These are phyloP conservation scores for Eremomyces bilateralis DNA, from an alignment of 495 filamentous ascomycete species.

Conservation along the genomic window DNA sequence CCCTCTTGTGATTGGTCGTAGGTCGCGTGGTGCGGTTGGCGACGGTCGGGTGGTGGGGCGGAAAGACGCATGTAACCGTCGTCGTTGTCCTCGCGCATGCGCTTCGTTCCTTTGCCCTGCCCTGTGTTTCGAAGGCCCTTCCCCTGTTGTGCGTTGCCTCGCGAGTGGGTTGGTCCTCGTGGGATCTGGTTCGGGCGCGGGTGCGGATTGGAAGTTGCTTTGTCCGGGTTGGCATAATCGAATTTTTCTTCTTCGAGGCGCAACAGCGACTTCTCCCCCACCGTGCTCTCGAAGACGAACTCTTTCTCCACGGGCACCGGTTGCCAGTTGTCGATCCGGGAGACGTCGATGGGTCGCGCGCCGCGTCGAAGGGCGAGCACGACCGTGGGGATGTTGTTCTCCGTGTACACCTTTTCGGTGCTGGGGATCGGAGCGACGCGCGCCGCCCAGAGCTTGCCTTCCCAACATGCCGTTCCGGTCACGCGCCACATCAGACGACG, in stretches of 20 bases:
- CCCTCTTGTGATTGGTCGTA: too few species aligned
- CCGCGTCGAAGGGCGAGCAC: slow-evolving; percentile 29
- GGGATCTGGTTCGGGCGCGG: slow-evolving; percentile 23
- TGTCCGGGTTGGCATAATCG: slow-evolving; percentile 29
- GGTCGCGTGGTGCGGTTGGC: too few species aligned
- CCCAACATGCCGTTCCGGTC: slow-evolving; percentile 45
- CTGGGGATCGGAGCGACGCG: slow-evolving; percentile 48
- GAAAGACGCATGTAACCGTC: neutral
- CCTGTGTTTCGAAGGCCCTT: neutral
- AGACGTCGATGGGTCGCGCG: slow-evolving; percentile 56
- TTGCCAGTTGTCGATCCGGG: slow-evolving; percentile 69
- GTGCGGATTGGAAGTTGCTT: slow-evolving; percentile 31
- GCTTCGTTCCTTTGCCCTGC: neutral
- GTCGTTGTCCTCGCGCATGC: neutral
- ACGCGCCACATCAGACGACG: slow-evolving; percentile 66
- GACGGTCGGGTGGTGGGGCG: too few species aligned
- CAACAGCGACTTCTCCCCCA: slow-evolving; percentile 71
- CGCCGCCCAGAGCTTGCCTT: slow-evolving; percentile 75
- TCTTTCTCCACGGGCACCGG: slow-evolving; percentile 42
- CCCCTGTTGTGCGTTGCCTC: neutral
- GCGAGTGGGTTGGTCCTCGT: neutral
- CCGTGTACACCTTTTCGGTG: slow-evolving; percentile 43
- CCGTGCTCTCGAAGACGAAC: slow-evolving; percentile 51
- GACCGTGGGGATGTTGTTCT: slow-evolving; percentile 29
- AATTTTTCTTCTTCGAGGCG: slow-evolving; percentile 50